Evolutionary conservation across 371 early-diverging fungal species (phyloP), one percentile per base, ranked within the genome.

Genomic region (Circinella umbellata): DNA sequence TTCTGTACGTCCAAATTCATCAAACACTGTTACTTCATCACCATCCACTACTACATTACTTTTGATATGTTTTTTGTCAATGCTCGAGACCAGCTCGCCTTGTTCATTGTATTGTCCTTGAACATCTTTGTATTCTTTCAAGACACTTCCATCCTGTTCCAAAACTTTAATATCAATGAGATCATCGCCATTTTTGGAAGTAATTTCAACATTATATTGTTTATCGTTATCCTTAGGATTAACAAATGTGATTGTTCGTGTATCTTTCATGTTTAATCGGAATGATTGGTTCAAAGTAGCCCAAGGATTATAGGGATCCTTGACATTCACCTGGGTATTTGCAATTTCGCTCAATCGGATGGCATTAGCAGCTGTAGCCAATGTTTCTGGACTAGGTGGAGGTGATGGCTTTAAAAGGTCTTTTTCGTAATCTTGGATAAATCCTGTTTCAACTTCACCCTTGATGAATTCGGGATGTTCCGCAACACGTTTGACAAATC

Each of bases 371-470:
- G 93, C 94, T 63, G 89, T 89, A 8, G 91, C 93, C 27, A 95
- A 78, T 11, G 88, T 82, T 10, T 82, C 82, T 15, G 91, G 81
- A 49, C 79, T 74, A 57, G 89, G 84, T 0, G 80, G 80, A 39
- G 72, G 71, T 3, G 83, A 75, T 13, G 83, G 71, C 57, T 85
- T 78, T 71, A 96, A 91, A 48, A 96, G 77, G 62, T 89, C 89
- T 15, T 81, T 77, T 73, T 91, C 85, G 73, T 86, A 88, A 73
- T 76, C 84, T 85, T 89, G 79, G 76, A 98, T 98, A 78, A 96
- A 98, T 2, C 96, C 96, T 15, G 98, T 98, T 72, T 96, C 97
- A 6, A 98, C 94, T 67, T 96, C 91, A 36, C 92, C 98, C 49
- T 86, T 85, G 66, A 93, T 89, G 73, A 98, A 98, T 36, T 90